Percentiles rank a stretch among this genome's conserved stretches.
Conservation (phyloP, 441 rosid species). For the Pelargonium fulgidum region DNA sequence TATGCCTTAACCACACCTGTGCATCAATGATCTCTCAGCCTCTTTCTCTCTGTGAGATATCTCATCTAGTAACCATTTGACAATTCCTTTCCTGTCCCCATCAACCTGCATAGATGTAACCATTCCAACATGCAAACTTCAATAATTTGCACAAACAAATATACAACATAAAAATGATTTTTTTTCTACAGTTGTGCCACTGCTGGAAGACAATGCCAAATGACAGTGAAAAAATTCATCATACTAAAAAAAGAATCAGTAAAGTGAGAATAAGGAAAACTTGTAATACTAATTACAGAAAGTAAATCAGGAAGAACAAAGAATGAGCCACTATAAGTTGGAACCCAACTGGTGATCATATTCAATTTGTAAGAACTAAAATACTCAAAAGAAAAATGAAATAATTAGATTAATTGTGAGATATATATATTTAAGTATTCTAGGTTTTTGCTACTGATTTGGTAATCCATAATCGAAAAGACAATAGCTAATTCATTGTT, state of each 20-base stretch:
- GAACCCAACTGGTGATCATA: not conserved
- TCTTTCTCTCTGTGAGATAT: slow-evolving; percentile 53
- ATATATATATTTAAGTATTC: not conserved
- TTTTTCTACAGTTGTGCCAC: not conserved
- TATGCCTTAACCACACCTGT: slow-evolving; percentile 39
- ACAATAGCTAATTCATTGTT: too few relatives aligned
- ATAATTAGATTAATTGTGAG: not conserved
- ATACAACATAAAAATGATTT: not conserved
- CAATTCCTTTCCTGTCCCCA: slow-evolving; percentile 33
- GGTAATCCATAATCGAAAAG: too few relatives aligned
- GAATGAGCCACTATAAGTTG: not conserved
- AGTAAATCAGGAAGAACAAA: not conserved
- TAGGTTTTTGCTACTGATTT: not conserved
- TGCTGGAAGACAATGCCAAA: not conserved
- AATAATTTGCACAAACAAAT: slow-evolving; percentile 12
- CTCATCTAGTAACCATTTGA: slow-evolving; percentile 65
- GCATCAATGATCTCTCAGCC: slow-evolving; percentile 70
- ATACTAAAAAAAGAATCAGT: not conserved
- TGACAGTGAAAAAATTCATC: slow-evolving; percentile 2
- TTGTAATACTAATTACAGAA: not conserved
- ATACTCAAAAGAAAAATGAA: not conserved
- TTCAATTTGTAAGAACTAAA: not conserved
- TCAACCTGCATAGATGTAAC: slow-evolving; percentile 27
- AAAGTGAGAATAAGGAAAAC: not conserved
- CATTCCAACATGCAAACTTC: slow-evolving; percentile 10